Conservation (phyloP, 2,329 filamentous ascomycete species). For the Fusarium longipes region DNA sequence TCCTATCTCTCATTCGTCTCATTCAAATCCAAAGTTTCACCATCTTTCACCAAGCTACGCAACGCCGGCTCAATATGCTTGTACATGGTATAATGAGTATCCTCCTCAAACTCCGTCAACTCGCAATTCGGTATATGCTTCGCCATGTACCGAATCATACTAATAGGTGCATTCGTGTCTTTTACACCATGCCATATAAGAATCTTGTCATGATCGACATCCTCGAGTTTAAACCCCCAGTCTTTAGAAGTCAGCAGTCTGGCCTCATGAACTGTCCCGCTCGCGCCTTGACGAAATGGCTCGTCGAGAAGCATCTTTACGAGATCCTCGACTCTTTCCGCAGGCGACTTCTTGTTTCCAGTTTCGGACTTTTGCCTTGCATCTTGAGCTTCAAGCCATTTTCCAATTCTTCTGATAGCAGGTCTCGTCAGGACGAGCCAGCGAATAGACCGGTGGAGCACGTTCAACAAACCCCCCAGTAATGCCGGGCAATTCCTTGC, state of each 20-base stretch:
- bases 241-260: slow-evolving; percentile 25
- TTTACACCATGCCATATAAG: background rate
- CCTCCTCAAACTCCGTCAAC: slow-evolving; percentile 50
- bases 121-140: slow-evolving; percentile 33
- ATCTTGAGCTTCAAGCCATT: slow-evolving; percentile 5
- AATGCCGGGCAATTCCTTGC: slow-evolving; percentile 28
- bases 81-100: slow-evolving; percentile 50
- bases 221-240: slow-evolving; percentile 1
- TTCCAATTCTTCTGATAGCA: slow-evolving; percentile 11
- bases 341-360: background rate
- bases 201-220: background rate
- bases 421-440: slow-evolving; percentile 6
- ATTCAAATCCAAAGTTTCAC: rapidly evolving
- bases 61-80: slow-evolving; percentile 38
- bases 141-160: slow-evolving; percentile 5
- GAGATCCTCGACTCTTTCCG: background rate
- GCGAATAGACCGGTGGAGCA: background rate
- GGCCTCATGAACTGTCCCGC: background rate
- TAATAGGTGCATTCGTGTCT: slow-evolving; percentile 7
- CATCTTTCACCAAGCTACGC: background rate
- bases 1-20: background rate
- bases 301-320: slow-evolving; percentile 40
- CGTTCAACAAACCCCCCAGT: background rate
- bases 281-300: slow-evolving; percentile 18
- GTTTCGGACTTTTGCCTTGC: background rate